Conservation (phyloP, 345 rosid genomes). For the Brassica cretica region DNA sequence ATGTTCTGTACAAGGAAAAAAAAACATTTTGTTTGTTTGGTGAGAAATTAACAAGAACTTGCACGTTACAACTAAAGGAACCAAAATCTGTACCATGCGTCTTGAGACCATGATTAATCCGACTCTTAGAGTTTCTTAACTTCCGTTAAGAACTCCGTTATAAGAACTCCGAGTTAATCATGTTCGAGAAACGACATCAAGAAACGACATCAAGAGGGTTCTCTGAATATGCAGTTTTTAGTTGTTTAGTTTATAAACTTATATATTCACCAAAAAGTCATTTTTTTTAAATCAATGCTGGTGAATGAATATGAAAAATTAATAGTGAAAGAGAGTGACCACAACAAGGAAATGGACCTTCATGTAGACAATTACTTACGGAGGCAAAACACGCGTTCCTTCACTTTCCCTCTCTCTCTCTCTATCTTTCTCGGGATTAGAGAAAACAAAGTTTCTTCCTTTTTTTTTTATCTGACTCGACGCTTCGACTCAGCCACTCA, state of each 20-base stretch:
- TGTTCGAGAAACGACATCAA: too few relatives aligned
- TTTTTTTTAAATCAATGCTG: too few relatives aligned
- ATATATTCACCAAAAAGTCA: too few relatives aligned
- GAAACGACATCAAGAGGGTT: too few relatives aligned
- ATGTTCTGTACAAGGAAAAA: slow-evolving; percentile 24
- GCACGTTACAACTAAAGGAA: neutral
- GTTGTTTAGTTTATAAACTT: too few relatives aligned
- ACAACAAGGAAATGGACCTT: slow-evolving; percentile 2
- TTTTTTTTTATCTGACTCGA: neutral
- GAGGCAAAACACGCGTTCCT: neutral
- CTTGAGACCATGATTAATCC: too few relatives aligned
- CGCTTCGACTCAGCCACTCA: neutral
- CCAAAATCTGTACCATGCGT: neutral
- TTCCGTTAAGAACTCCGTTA: too few relatives aligned
- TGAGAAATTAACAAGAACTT: neutral
- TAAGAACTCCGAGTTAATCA: too few relatives aligned
- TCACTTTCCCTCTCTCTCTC: neutral
- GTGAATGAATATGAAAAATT: too few relatives aligned
- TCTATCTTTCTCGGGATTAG: neutral
- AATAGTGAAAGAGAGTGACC: slow-evolving; percentile 10
- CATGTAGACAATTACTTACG: slow-evolving; percentile 7
- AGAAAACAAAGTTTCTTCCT: slow-evolving; percentile 6
- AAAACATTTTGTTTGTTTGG: neutral
- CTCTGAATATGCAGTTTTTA: too few relatives aligned
- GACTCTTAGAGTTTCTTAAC: too few relatives aligned